Base-by-base conservation (phyloP, 2,329 filamentous ascomycete genomes). In the Trichophyton mentagrophytes region DNA sequence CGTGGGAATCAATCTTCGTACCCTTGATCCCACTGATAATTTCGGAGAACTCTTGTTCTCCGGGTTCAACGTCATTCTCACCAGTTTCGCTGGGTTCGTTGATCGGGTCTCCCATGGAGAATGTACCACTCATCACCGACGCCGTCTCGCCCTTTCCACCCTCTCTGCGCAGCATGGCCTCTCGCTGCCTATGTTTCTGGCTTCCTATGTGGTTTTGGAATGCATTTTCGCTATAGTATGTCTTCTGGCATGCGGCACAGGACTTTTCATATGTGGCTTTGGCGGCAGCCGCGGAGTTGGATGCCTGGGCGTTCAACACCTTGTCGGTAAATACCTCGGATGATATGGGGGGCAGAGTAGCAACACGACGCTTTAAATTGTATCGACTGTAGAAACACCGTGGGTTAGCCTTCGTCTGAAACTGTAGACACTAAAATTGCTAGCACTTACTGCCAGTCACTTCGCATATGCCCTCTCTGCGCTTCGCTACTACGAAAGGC, bases 321-420 rank as follows among this genome's bases (percentile, higher is more conserved):
- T 97, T 97, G 68, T 97, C 93, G 68, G 90, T 90, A 74, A 97
- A 99, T 61, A 90, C 82, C 71, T 97, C 91, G 60, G 92, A 91
- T 95, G 96, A 77, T 92, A 95, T 64, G 89, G 88, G 72, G 85
- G 90, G 63, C 44, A 61, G 60, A 38, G 60, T 62, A 33, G 65
- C 65, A 33, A 66, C 65, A 70, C 90, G 85, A 66, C 90, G 87
- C 78, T 96, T 95, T 65, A 96, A 80, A 73, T 99, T 99, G 76
- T 96, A 96, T 66, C 93, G 86, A 74, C 89, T 93, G 62, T 44
- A 57, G 11, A 46, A 15, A 11, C 58, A 60, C 42, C 27, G 15
- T n/a, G 61, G 27, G 6, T 42, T 60, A 20, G 59, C 46, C 60
- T n/a, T 46, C 58, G 33, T 27, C 57, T 30, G 20, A 5, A 9